Base-by-base conservation (phyloP, 2,329 filamentous ascomycete species). In the Daldinia eschscholtzii region DNA sequence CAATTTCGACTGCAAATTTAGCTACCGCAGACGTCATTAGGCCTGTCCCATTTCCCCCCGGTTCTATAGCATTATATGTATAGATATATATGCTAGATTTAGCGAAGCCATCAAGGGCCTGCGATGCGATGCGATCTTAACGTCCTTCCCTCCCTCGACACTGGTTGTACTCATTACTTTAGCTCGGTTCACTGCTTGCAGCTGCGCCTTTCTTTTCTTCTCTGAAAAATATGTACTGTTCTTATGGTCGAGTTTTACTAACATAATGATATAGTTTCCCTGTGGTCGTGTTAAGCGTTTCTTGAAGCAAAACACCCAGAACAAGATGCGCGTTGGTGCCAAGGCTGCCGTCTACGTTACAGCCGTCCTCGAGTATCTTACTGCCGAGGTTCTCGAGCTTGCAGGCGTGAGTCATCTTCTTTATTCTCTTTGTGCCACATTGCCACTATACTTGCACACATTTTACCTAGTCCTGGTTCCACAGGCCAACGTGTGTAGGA, bases 251-350 rank as follows among this genome's bases (percentile, higher is more conserved):
- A 26, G 42, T 42, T 30, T 64, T 65, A 61, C 74, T 76, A 70
- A 76, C 58, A 52, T 12, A 28, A 30, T 62, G 15, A 62, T 67
- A 67, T 80, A 99, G 96, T 99, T 99, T 82, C 96, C 96, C 70
- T 99, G 96, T 82, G 96, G 96, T 84, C 96, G 96, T 91, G 96
- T 99, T 84, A 99, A 99, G 92, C 94, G 96, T 86, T 98, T 98
- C 86, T 88, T 99, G 81, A 98, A 98, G 89, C 94, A 93, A 83
- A 98, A 98, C 85, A 98, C 96, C 57, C 96, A 98, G 81, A 97
- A 98, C 85, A 98, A 98, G 88, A 98, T 98, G 93, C 95, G 96
- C 83, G 97, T 99, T 75, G 96, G 96, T 77, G 96, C 95, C 79
- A 98, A 98, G 87, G 96, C 96, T 73, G 94, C 96, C 74, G 96